Conservation (phyloP, 1,284 basidiomycete genomes). For the Heimioporus punctisporus region DNA sequence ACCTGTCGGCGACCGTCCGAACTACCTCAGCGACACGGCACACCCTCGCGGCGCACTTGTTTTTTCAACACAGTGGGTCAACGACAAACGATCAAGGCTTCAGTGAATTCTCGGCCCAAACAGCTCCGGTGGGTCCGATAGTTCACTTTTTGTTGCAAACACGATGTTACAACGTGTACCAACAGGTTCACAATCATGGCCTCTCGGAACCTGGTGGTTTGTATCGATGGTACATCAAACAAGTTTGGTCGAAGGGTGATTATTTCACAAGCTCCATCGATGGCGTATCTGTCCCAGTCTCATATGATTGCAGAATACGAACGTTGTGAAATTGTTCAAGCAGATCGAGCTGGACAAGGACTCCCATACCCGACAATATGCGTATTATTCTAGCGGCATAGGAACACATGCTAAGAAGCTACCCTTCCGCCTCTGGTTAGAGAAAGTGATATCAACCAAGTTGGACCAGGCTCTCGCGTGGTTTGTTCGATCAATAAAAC, state of each 20-base stretch:
- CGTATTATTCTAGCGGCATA: background rate
- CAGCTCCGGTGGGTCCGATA: no score
- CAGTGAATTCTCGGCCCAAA: no score
- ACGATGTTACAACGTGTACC: no score
- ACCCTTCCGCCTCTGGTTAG: background rate
- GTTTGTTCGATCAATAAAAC: background rate
- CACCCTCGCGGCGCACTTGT: no score
- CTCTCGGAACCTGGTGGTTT: slow-evolving; percentile 6
- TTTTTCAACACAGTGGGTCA: no score
- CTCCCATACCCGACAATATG: background rate
- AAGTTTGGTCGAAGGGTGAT: slow-evolving; percentile 1
- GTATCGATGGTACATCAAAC: slow-evolving; percentile 15
- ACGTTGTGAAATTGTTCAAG: background rate
- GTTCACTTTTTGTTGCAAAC: no score
- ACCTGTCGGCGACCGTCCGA: no score
- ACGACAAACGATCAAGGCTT: no score
- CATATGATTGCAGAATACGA: background rate
- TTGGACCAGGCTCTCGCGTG: slow-evolving; percentile 5
- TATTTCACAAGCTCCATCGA: background rate
- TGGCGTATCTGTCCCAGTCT: background rate
- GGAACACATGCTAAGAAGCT: background rate
- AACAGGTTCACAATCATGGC: no score
- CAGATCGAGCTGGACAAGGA: background rate
- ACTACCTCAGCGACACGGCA: no score
- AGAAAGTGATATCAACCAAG: background rate